phyloP scores from a whole-genome alignment of 805 yeast genomes.

The Hanseniaspora vineae region DNA sequence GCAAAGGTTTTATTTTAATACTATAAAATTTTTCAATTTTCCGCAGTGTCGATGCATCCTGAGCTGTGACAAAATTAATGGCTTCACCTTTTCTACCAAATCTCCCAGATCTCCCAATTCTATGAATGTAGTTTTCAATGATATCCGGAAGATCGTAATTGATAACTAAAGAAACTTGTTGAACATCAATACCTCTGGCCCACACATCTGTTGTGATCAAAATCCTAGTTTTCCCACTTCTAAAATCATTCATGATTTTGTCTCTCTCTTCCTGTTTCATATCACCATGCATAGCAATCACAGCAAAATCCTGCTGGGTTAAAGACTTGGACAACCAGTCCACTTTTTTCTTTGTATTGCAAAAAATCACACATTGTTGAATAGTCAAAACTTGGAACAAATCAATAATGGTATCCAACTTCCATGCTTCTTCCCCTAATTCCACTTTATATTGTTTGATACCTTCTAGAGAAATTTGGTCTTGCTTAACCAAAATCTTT shows the following conservation, averaged over 20 bases:
- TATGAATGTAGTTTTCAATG: constrained; percentile 89
- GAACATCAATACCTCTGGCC: constrained; percentile 98
- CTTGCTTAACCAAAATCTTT: constrained; percentile 86
- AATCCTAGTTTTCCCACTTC: constrained; percentile 88
- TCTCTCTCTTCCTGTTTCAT: constrained; percentile 92
- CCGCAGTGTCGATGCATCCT: constrained; percentile 60
- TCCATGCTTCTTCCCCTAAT: constrained; percentile 88
- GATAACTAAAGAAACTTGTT: constrained; percentile 89
- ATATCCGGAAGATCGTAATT: constrained; percentile 87
- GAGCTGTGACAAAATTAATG: constrained; percentile 78
- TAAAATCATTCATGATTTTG: constrained; percentile 87
- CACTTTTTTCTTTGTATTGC: constrained; percentile 91
- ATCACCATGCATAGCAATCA: constrained; percentile 91
- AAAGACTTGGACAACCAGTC: constrained; percentile 74
- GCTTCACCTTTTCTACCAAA: constrained; percentile 99
- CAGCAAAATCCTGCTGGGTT: constrained; percentile 73
- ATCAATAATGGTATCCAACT: constrained; percentile 89
- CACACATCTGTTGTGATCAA: constrained; percentile 88
- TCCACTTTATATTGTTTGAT: constrained; percentile 85
- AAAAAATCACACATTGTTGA: constrained; percentile 95
- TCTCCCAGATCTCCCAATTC: constrained; percentile 98
- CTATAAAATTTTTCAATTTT: constrained; percentile 85
- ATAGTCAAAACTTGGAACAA: constrained; percentile 89
- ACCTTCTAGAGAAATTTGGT: constrained; percentile 91
- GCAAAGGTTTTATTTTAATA: constrained; percentile 43